A percentile compares a stretch with the other conserved stretches of the same genome.
phyloP scores from a whole-genome alignment of 1,139 yeast species.

The Pichia sp. region DNA sequence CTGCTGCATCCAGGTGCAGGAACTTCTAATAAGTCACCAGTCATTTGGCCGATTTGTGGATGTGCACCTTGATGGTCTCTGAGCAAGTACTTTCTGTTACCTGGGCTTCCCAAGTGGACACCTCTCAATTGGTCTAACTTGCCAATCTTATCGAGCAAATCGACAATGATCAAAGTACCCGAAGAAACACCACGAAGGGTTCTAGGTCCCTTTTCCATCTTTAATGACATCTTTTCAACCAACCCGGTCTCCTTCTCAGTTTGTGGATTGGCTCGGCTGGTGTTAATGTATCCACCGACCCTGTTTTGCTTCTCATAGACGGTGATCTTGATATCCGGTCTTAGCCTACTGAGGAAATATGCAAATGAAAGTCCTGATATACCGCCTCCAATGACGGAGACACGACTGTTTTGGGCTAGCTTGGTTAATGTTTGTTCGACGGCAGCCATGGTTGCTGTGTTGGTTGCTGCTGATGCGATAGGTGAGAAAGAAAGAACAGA shows the following conservation, averaged over 20 bases:
- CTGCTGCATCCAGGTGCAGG: slow-evolving; percentile 42
- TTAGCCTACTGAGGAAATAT: slow-evolving; percentile 62
- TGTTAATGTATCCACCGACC: slow-evolving; percentile 81
- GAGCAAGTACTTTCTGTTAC: slow-evolving; percentile 61
- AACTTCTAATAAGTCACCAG: slow-evolving; percentile 46
- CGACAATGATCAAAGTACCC: slow-evolving; percentile 62
- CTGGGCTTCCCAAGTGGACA: slow-evolving; percentile 46
- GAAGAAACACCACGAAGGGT: slow-evolving; percentile 69
- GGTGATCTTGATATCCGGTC: slow-evolving; percentile 70
- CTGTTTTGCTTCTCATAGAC: slow-evolving; percentile 54
- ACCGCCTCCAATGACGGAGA: slow-evolving; percentile 74
- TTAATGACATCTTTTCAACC: slow-evolving; percentile 2
- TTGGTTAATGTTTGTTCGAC: background rate
- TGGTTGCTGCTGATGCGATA: background rate
- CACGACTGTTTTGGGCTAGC: slow-evolving; percentile 7
- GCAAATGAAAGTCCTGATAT: slow-evolving; percentile 82
- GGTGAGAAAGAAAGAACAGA: background rate
- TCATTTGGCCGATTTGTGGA: slow-evolving; percentile 22
- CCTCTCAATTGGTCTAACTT: slow-evolving; percentile 45
- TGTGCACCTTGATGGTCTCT: slow-evolving; percentile 24
- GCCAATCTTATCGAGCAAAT: slow-evolving; percentile 49
- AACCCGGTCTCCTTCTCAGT: slow-evolving; percentile 23
- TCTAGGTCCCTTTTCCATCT: slow-evolving; percentile 71
- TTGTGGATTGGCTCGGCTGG: slow-evolving; percentile 33
- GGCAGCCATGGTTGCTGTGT: background rate